phyloP scores from a whole-genome alignment of 306 rosid genomes.

The Alnus glutinosa region DNA sequence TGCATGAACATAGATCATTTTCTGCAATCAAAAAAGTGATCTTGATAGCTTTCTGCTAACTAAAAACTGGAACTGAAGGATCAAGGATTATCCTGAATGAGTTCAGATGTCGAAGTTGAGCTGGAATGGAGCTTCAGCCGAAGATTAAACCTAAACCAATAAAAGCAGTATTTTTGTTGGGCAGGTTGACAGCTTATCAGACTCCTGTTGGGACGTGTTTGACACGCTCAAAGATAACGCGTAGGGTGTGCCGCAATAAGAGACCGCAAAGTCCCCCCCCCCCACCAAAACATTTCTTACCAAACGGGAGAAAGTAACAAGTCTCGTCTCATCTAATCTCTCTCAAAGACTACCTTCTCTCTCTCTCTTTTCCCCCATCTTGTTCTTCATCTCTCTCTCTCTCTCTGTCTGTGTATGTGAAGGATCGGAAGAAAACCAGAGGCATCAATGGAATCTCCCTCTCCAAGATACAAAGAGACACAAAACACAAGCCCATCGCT shows the following conservation, averaged over 20 bases:
- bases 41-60: no score
- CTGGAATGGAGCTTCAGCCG: not conserved
- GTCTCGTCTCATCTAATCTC: conserved; percentile 16
- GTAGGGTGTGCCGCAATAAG: conserved; percentile 16
- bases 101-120: not conserved
- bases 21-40: no score
- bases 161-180: not conserved
- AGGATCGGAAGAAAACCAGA: not conserved
- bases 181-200: not conserved
- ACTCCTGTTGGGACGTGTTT: not conserved
- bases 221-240: conserved; percentile 29
- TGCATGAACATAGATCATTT: no score
- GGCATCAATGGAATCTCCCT: conserved; percentile 57
- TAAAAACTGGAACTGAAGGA: not conserved
- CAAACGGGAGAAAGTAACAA: conserved; percentile 43
- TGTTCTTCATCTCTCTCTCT: not conserved
- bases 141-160: not conserved
- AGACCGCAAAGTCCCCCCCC: conserved; percentile 37
- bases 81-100: not conserved
- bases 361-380: not conserved
- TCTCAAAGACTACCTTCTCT: not conserved
- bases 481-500: conserved; percentile 14
- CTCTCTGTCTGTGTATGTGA: not conserved
- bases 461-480: conserved; percentile 38
- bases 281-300: conserved; percentile 49